phyloP scores from a whole-genome alignment of 768 basidiomycete genomes.

The Daedaleopsis nitida region DNA sequence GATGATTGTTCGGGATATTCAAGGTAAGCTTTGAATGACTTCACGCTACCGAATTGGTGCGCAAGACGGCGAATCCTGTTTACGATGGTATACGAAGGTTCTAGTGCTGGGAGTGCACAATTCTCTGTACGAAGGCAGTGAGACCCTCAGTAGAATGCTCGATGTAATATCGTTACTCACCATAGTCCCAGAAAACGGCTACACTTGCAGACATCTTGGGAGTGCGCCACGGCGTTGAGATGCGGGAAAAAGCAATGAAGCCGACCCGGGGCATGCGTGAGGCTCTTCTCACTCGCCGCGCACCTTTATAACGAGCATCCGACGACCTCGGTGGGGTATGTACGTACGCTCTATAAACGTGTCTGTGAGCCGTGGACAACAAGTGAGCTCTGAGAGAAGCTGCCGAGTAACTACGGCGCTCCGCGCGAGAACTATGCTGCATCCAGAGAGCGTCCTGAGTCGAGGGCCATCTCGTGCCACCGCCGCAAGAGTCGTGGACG shows the following conservation, averaged over 20 bases:
- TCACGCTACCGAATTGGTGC: constrained; percentile 48
- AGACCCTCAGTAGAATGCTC: background rate
- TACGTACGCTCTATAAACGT: background rate
- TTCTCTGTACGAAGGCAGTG: constrained; percentile 34
- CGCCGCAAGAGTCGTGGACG: too few relatives aligned
- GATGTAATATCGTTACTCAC: constrained; percentile 27
- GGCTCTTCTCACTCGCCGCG: too few relatives aligned
- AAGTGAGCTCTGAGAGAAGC: background rate
- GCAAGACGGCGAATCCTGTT: constrained; percentile 48
- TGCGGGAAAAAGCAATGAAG: background rate
- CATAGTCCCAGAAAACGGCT: constrained; percentile 40
- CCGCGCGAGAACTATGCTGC: background rate
- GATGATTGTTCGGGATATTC: constrained; percentile 44
- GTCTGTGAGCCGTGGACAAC: background rate
- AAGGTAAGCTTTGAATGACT: constrained; percentile 55
- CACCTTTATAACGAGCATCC: too few relatives aligned
- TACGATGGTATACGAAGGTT: constrained; percentile 44
- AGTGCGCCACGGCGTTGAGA: background rate
- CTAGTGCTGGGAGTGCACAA: constrained; percentile 36
- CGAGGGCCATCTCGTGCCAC: background rate
- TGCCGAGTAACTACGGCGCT: background rate
- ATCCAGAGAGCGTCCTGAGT: background rate
- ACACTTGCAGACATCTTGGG: background rate
- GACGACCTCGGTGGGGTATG: background rate
- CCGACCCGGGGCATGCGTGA: too few relatives aligned